Conservation (phyloP, 352 stramenopile genomes). For the Globisporangium abappressorium region DNA sequence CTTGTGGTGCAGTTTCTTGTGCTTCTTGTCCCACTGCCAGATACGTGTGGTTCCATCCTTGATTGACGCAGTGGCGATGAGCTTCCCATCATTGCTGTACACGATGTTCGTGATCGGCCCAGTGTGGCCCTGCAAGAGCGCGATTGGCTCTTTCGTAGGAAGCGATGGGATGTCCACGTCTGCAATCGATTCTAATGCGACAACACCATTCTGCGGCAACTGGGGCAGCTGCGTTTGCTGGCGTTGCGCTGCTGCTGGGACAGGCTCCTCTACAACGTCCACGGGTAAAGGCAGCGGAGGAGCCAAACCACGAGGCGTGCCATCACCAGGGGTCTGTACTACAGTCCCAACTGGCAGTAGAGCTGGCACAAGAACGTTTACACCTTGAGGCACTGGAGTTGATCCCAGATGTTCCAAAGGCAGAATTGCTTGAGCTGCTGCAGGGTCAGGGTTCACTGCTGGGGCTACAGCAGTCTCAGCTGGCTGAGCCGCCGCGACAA, state of each 20-base stretch:
- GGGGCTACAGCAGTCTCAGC: neutral
- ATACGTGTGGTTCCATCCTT: slow-evolving; percentile 88
- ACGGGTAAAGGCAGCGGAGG: slow-evolving; percentile 2
- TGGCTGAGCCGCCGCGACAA: neutral
- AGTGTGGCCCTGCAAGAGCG: slow-evolving; percentile 84
- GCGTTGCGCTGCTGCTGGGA: neutral
- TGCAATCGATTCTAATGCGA: slow-evolving; percentile 35
- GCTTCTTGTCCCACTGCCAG: slow-evolving; percentile 63
- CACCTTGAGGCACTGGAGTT: neutral
- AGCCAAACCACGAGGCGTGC: neutral
- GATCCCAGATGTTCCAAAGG: neutral
- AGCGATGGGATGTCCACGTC: slow-evolving; percentile 42
- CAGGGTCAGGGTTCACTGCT: neutral
- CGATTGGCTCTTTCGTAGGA: slow-evolving; percentile 51
- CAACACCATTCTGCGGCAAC: slow-evolving; percentile 40
- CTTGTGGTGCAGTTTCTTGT: slow-evolving; percentile 48
- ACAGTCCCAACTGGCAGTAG: slow-evolving; percentile 24
- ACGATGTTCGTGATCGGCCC: slow-evolving; percentile 93
- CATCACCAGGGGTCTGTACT: slow-evolving; percentile 7
- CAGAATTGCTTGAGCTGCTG: neutral
- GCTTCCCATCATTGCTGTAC: slow-evolving; percentile 89
- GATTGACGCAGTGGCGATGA: slow-evolving; percentile 92
- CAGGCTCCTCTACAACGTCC: neutral
- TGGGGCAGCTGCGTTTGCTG: slow-evolving; percentile 49
- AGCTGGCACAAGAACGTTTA: neutral